Conservation (phyloP, 495 filamentous ascomycete genomes). For the Penicillium egyptiacum region DNA sequence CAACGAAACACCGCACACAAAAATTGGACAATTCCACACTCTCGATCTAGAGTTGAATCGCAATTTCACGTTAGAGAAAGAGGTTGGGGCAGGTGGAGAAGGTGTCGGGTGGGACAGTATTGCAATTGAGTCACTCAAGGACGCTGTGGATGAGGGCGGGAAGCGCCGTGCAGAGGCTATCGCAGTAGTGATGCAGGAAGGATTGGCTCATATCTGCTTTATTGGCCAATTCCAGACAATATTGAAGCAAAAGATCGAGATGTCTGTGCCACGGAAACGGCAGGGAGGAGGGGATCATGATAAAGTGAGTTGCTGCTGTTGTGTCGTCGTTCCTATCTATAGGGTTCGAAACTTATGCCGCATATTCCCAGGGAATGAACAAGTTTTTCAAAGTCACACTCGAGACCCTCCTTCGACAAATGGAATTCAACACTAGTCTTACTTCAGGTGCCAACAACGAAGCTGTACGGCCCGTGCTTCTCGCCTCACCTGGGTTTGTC, state of each 20-base stretch:
- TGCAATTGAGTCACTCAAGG: slow-evolving; percentile 71
- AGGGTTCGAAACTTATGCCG: neutral
- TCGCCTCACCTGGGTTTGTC: slow-evolving; percentile 87
- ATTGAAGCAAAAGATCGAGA: slow-evolving; percentile 83
- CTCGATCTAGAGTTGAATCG: slow-evolving; percentile 85
- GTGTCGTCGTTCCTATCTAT: neutral
- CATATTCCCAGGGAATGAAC: slow-evolving; percentile 55
- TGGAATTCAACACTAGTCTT: slow-evolving; percentile 64
- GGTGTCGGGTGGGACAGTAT: slow-evolving; percentile 88
- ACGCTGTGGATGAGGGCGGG: slow-evolving; percentile 73
- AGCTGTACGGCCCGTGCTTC: slow-evolving; percentile 65
- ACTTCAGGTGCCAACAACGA: slow-evolving; percentile 41
- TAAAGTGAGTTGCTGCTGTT: slow-evolving; percentile 42
- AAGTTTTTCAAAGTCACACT: slow-evolving; percentile 81
- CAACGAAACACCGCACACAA: slow-evolving; percentile 80
- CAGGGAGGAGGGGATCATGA: slow-evolving; percentile 62
- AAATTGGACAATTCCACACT: slow-evolving; percentile 84
- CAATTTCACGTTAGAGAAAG: slow-evolving; percentile 81
- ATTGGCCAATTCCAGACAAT: slow-evolving; percentile 91
- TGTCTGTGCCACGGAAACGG: slow-evolving; percentile 77
- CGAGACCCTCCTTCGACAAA: slow-evolving; percentile 70
- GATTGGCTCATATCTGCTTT: slow-evolving; percentile 87
- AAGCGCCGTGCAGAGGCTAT: slow-evolving; percentile 70
- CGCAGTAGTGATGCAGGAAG: slow-evolving; percentile 93
- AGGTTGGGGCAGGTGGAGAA: slow-evolving; percentile 40